Percentiles rank a stretch among this genome's conserved stretches.
Evolutionary conservation across 2,329 filamentous ascomycete genomes (phyloP).

Genomic region (Fusarium sp.): DNA sequence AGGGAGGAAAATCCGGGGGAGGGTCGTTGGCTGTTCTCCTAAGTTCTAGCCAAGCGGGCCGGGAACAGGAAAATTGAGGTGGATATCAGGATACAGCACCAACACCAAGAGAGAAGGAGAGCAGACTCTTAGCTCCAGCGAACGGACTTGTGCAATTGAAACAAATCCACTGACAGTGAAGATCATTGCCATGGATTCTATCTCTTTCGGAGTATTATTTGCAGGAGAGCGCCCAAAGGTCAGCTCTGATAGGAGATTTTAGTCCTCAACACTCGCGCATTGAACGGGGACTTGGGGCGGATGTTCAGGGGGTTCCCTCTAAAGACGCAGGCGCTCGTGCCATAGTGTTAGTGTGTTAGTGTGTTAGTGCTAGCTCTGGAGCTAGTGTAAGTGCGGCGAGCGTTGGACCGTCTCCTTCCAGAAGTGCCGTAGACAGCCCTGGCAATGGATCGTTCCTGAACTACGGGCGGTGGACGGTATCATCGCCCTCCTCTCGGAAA

Average conservation of each 20-base stretch:
- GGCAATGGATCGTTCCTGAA: slow-evolving; percentile 24
- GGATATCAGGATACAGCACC: slow-evolving; percentile 24
- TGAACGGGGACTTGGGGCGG: slow-evolving; percentile 1
- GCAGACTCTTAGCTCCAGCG: slow-evolving; percentile 1
- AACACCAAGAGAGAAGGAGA: slow-evolving; percentile 19
- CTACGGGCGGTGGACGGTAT: slow-evolving; percentile 16
- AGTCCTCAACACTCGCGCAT: neutral
- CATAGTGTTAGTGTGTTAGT: too few species aligned
- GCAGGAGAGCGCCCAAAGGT: neutral
- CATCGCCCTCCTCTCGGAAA: slow-evolving; percentile 10
- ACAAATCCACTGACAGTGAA: slow-evolving; percentile 10
- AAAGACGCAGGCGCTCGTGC: neutral
- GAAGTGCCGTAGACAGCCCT: slow-evolving; percentile 11
- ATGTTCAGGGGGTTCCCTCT: slow-evolving; percentile 14
- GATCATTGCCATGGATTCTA: slow-evolving; percentile 26
- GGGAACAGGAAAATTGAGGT: neutral
- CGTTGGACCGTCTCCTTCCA: slow-evolving; percentile 1
- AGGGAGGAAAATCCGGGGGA: slow-evolving; percentile 23
- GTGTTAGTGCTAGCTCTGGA: too few species aligned
- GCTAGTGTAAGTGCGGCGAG: neutral
- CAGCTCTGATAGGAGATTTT: slow-evolving; percentile 10
- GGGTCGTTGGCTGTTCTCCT: slow-evolving; percentile 14
- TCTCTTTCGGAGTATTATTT: slow-evolving; percentile 19
- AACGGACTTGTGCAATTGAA: slow-evolving; percentile 14
- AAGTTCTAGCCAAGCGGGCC: too few species aligned